Evolutionary conservation across 768 basidiomycete genomes (phyloP).

Genomic region (Mycena belliarum): DNA sequence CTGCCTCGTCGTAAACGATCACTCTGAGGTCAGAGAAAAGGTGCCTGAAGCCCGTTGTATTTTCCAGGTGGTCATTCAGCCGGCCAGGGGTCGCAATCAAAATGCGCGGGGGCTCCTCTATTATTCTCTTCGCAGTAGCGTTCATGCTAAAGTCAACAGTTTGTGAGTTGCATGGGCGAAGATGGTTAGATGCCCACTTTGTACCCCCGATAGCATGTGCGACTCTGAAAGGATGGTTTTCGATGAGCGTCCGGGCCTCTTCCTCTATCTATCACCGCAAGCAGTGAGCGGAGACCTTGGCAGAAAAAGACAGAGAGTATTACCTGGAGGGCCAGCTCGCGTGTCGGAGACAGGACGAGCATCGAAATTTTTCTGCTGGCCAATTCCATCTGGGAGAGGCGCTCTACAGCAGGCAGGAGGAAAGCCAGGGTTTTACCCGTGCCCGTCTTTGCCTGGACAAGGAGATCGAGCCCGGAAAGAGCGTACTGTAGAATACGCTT

Average conservation of each 20-base stretch:
- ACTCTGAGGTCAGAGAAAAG: slow-evolving; percentile 41
- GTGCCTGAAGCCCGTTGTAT: slow-evolving; percentile 34
- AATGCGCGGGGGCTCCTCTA: slow-evolving; percentile 43
- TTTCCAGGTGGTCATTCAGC: slow-evolving; percentile 69
- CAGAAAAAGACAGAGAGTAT: slow-evolving; percentile 38
- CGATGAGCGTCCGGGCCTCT: slow-evolving; percentile 53
- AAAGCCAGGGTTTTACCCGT: slow-evolving; percentile 74
- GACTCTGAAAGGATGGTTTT: slow-evolving; percentile 42
- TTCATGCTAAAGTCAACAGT: slow-evolving; percentile 14
- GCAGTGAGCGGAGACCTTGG: not conserved
- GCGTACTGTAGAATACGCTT: slow-evolving; percentile 31
- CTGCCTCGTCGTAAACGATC: slow-evolving; percentile 73
- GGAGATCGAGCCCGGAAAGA: slow-evolving; percentile 44
- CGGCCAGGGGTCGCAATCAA: slow-evolving; percentile 77
- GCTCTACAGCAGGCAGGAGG: slow-evolving; percentile 73
- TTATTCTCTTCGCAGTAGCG: slow-evolving; percentile 25
- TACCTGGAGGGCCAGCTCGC: slow-evolving; percentile 75
- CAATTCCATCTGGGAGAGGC: slow-evolving; percentile 44
- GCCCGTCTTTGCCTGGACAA: slow-evolving; percentile 59
- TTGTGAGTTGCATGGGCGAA: not conserved
- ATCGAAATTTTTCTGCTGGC: slow-evolving; percentile 47
- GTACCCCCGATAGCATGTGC: slow-evolving; percentile 58
- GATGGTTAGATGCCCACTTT: slow-evolving; percentile 34
- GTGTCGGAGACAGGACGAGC: slow-evolving; percentile 70
- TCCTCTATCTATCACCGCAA: slow-evolving; percentile 53